Conservation (phyloP, 192 early-diverging fungal species). For the Backusella parvicylindrica region DNA sequence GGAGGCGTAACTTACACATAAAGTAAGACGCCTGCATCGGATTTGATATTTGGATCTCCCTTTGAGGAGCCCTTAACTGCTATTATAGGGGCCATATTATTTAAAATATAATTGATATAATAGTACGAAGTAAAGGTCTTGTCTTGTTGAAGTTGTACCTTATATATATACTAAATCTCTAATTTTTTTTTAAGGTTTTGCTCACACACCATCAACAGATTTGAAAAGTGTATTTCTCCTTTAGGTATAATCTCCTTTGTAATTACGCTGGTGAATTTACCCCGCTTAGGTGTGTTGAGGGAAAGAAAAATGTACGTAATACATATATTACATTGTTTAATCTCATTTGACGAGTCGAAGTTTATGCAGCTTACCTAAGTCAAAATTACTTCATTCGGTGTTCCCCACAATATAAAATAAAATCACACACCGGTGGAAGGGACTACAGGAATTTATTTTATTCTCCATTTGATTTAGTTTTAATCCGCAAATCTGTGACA, state of each 20-base stretch:
- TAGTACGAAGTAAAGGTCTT: not conserved
- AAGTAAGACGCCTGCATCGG: conserved; percentile 16
- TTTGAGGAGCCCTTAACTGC: not conserved
- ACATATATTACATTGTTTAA: not conserved
- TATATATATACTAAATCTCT: conserved; percentile 5
- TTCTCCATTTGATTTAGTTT: not conserved
- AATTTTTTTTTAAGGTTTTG: conserved; percentile 2
- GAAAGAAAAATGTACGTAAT: not conserved
- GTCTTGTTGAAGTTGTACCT: not conserved
- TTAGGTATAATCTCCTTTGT: conserved; percentile 1
- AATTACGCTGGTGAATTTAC: not conserved
- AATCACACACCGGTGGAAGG: not conserved
- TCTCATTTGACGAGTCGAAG: not conserved
- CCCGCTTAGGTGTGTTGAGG: not conserved
- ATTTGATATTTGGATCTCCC: conserved; percentile 11
- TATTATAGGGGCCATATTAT: conserved; percentile 18
- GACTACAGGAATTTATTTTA: conserved; percentile 3
- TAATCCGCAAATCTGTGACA: not conserved
- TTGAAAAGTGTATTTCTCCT: not conserved
- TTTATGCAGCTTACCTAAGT: conserved; percentile 5
- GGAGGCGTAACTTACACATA: conserved; percentile 1
- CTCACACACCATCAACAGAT: not conserved
- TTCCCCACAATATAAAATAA: not conserved
- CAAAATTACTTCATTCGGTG: not conserved
- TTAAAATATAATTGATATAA: not conserved